Base-by-base conservation (phyloP, 1,284 basidiomycete genomes). In the Apiotrichum brassicae region DNA sequence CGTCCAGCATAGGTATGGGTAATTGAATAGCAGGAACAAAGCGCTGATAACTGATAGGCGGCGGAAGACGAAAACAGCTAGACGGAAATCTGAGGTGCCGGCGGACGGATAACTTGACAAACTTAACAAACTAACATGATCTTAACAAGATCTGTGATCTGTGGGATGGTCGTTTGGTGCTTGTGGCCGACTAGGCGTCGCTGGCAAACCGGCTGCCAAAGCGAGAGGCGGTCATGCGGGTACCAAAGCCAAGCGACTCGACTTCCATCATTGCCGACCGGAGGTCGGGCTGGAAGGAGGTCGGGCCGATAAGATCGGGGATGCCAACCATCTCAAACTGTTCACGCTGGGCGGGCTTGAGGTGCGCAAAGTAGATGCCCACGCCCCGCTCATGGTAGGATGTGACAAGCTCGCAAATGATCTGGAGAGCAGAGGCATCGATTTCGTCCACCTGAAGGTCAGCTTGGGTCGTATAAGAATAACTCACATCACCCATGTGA, bases 391-490 rank as follows among this genome's bases (percentile, higher is more conserved):
- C 72, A 75, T 82, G 84, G 63, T 59, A 94, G 13, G 85, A 83
- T 57, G 83, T 80, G 35, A 85, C 75, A 3, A 93, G 73, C 67
- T 97, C 92, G 54, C 79, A 77, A 60, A 95, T 81, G 55, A 93
- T 89, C 69, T 91, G 87, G 4, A 84, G 79, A 12, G 91, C 90
- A 85, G 86, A 89, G 11, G 89, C 87, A 67, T 92, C 89, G 54
- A 85, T 83, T 19, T 76, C 79, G 54, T 90, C 87, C 4, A 90
- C 84, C 70, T 89, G 48, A 14, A 11, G 5, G 49, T 54, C 18
- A 48, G 49, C 20, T 20, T 28, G 7, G 9, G 11, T n/a, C 4
- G 7, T 6, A 14, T 18, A 32, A 7, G n/a, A 36, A 20, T 11
- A 54, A 30, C 57, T 55, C 18, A 75, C 74, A 51, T 76, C 92